These are phyloP conservation scores for Salicornia ramosissima DNA, from an alignment of 148 eudicot genomes.

Conservation along the genomic window DNA sequence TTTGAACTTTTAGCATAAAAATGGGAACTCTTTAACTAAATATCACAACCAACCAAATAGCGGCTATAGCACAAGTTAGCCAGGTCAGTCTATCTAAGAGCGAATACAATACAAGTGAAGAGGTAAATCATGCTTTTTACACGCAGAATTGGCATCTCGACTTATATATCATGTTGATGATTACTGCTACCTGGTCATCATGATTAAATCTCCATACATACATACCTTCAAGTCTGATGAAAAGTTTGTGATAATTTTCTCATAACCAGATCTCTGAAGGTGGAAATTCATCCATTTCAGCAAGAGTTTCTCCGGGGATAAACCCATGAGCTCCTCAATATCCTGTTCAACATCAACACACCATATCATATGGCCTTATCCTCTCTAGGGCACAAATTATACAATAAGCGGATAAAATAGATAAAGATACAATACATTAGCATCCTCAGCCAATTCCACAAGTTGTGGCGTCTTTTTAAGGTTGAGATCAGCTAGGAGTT, in stretches of 20 bases:
- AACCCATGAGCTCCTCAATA: constrained; percentile 85
- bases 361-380: constrained; percentile 13
- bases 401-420: neutral
- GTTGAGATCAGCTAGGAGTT: constrained; percentile 88
- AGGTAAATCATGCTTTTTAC: neutral
- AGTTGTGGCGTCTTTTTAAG: constrained; percentile 93
- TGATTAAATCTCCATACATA: neutral
- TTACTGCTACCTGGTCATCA: neutral
- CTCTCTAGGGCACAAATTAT: neutral
- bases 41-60: neutral
- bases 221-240: constrained; percentile 89
- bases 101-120: neutral
- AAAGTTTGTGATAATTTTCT: constrained; percentile 68
- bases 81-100: neutral
- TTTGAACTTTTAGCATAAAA: neutral
- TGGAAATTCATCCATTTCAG: constrained; percentile 98
- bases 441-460: constrained; percentile 79
- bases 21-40: too few relatives aligned
- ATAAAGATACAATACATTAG: constrained; percentile 40
- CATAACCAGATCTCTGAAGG: constrained; percentile 82
- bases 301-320: constrained; percentile 88
- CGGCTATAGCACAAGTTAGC: neutral
- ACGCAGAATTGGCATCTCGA: neutral
- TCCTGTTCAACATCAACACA: constrained; percentile 48
- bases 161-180: neutral